Evolutionary conservation across 2,329 filamentous ascomycete species (phyloP).

Genomic region (Cordyceps fumosorosea): DNA sequence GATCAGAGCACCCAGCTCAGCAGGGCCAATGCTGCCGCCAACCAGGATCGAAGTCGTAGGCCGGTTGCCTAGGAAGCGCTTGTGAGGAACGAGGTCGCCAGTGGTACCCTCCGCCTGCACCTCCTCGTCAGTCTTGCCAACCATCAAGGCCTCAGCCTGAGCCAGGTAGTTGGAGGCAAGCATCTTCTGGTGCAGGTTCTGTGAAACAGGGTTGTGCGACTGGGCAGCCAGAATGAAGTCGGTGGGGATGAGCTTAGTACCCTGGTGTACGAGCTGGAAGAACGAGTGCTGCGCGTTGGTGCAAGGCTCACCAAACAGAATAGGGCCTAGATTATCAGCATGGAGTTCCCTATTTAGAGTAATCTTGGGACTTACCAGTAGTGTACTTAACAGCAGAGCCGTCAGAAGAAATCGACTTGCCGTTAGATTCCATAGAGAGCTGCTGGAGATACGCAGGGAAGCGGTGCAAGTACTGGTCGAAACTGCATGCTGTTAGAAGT

Average conservation of each 20-base stretch:
- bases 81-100: conserved; percentile 83
- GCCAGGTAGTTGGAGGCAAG: conserved; percentile 88
- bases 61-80: conserved; percentile 97
- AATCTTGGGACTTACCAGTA: conserved; percentile 47
- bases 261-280: conserved; percentile 99
- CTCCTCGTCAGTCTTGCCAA: conserved; percentile 77
- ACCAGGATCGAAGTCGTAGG: conserved; percentile 91
- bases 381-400: conserved; percentile 92
- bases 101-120: conserved; percentile 69
- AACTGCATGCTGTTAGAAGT: conserved; percentile 42
- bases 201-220: conserved; percentile 90
- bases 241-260: conserved; percentile 95
- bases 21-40: conserved; percentile 87
- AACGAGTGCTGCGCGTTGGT: conserved; percentile 99
- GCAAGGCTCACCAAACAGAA: conserved; percentile 95
- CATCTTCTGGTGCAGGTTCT: conserved; percentile 96
- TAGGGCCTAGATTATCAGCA: conserved; percentile 49
- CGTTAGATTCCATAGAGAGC: conserved; percentile 99
- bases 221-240: conserved; percentile 97
- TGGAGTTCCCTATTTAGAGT: background rate
- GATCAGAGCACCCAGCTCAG: conserved; percentile 87
- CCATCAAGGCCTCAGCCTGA: conserved; percentile 84
- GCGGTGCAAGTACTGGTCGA: conserved; percentile 98
- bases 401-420: conserved; percentile 91
- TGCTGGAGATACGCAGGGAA: conserved; percentile 99